Evolutionary conservation across 306 rosid species (phyloP).

Genomic region (Vigna hirtella): DNA sequence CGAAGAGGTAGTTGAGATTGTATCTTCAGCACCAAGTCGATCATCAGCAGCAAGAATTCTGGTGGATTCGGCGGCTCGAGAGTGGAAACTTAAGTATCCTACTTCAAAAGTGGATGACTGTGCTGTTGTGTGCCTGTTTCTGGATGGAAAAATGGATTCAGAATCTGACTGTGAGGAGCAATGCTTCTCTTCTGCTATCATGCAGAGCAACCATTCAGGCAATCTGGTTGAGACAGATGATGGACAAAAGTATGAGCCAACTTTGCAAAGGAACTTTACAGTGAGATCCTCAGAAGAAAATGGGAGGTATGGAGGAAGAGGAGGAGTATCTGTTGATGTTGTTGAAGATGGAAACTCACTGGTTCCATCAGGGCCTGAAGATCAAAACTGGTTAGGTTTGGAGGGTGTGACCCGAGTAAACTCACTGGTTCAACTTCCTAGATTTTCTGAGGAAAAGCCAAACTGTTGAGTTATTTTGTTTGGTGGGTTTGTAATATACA

Average conservation of each 20-base stretch:
- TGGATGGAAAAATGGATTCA: constrained; percentile 89
- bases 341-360: constrained; percentile 50
- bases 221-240: constrained; percentile 80
- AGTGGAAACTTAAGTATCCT: constrained; percentile 91
- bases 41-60: constrained; percentile 77
- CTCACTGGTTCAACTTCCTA: constrained; percentile 98
- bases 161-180: constrained; percentile 93
- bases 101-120: constrained; percentile 98
- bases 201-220: constrained; percentile 70
- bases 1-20: constrained; percentile 92
- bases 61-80: constrained; percentile 89
- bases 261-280: constrained; percentile 75
- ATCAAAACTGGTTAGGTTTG: constrained; percentile 85
- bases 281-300: constrained; percentile 74
- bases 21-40: constrained; percentile 72
- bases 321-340: constrained; percentile 45
- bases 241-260: constrained; percentile 80
- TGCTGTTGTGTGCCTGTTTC: constrained; percentile 87
- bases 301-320: constrained; percentile 46
- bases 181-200: constrained; percentile 78
- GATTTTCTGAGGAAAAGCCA: constrained; percentile 81
- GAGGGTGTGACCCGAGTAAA: constrained; percentile 96
- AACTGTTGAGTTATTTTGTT: constrained; percentile 50
- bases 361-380: constrained; percentile 50
- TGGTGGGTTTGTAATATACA: constrained; percentile 47